Conservation (phyloP, 2,329 filamentous ascomycete genomes). For the Ophiostoma tasmaniense region DNA sequence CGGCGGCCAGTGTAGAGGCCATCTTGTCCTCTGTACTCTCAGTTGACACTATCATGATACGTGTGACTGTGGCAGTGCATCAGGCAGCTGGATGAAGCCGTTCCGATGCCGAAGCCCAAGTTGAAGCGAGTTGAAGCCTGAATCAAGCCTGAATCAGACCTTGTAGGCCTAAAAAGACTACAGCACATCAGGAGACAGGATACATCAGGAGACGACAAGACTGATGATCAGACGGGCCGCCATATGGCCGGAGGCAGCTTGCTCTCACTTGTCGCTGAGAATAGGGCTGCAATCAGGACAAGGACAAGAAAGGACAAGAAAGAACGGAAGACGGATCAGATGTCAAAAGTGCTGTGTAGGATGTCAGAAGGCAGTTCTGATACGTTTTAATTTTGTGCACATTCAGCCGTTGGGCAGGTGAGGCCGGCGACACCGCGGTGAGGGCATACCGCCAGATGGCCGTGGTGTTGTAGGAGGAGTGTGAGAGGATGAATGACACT, state of each 20-base stretch:
- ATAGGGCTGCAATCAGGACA: neutral
- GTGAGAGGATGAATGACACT: neutral
- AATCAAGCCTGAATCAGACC: neutral
- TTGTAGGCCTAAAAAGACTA: too few relatives aligned
- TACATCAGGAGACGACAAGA: neutral
- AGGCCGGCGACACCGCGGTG: constrained; percentile 4
- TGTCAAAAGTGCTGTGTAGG: neutral
- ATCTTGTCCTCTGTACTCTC: neutral
- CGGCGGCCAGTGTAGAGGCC: neutral
- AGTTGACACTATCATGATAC: neutral
- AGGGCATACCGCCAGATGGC: neutral
- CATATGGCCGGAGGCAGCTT: neutral
- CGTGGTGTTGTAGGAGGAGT: neutral
- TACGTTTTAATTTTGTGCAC: neutral
- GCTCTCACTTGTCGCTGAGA: neutral
- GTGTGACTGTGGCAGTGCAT: neutral
- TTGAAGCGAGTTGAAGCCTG: neutral
- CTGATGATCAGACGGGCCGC: neutral
- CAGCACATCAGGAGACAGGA: neutral
- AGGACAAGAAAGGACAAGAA: neutral
- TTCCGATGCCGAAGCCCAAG: too few relatives aligned
- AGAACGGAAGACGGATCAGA: neutral
- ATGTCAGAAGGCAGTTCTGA: neutral
- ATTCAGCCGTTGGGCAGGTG: neutral
- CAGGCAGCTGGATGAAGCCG: neutral